Base-by-base conservation (phyloP, 768 basidiomycete genomes). In the Plicaturopsis crispa region DNA sequence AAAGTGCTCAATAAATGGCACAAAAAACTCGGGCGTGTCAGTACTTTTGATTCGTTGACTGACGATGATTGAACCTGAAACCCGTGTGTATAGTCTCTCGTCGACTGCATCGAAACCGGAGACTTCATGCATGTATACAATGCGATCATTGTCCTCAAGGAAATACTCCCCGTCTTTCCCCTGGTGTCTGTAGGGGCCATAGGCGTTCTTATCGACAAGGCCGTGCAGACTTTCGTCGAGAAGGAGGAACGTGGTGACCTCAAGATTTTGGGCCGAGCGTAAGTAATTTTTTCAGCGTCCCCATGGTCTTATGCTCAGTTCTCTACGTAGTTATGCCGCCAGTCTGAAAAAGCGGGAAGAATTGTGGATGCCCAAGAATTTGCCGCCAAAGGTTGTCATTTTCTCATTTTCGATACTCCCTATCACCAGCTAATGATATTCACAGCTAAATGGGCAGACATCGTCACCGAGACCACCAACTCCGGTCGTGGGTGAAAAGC, bases 81-180 rank as follows among this genome's bases (percentile, higher is more conserved):
- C 8, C 26, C 10, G 21, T 24, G 28, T 26, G 42, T 23, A 14
- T 51, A 92, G 92, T 78, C 77, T 40, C 78, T 97, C 47, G 66
- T 72, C 14, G 82, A 78, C 22, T 91, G 85, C 53, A 82, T 97
- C 44, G 73, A 81, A 50, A 84, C 91, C 2, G 77, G 75, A 35
- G 93, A 93, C 52, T 98, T 93, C 57, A 94, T 97, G 86, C 91
- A 91, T 50, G 87, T 97, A 38, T 93, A 94, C 60, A 99, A 99
- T 54, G 75, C 89, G n/a, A 86, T 98, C 59, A 77, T 93, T 26
- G 81, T 99, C 20, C 69, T 96, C 46, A 89, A 92, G 52, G 89
- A 96, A 56, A 77, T 97, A 16, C 70, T 92, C 21, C 82, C 87
- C 1, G 83, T 88, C 35, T 96, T 96, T 62, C 94, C 94, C 19